A percentile compares a stretch with the other conserved stretches of the same genome.
Evolutionary conservation across 768 basidiomycete genomes (phyloP).

Genomic region (Boletus barrowsii): DNA sequence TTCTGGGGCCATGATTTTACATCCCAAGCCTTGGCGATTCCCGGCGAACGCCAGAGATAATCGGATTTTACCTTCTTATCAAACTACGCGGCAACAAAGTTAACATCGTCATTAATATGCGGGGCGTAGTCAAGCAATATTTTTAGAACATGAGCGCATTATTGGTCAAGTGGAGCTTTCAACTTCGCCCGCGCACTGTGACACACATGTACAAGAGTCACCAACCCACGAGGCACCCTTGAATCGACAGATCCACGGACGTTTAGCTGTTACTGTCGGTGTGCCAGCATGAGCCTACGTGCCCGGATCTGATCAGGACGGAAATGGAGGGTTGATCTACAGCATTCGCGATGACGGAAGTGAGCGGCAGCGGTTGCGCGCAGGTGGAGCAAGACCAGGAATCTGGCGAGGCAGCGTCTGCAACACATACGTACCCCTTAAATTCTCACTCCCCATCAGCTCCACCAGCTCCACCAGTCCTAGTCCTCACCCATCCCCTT

Average conservation of each 20-base stretch:
- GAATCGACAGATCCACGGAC: not conserved
- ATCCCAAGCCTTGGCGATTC: not conserved
- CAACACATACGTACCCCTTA: conserved; percentile 22
- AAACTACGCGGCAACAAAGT: not conserved
- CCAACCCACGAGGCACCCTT: not conserved
- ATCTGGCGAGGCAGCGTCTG: conserved; percentile 15
- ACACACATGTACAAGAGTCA: not conserved
- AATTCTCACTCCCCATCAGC: conserved; percentile 17
- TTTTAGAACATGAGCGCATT: not conserved
- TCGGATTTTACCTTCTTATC: not conserved
- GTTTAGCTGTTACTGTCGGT: not conserved
- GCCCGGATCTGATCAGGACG: not conserved
- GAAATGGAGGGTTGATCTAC: conserved; percentile 1
- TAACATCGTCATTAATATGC: too few relatives aligned
- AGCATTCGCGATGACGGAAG: conserved; percentile 4
- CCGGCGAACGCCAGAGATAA: not conserved
- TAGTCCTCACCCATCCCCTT: not conserved
- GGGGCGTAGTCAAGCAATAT: not conserved
- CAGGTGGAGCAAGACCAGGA: conserved; percentile 28
- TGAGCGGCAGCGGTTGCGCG: conserved; percentile 11
- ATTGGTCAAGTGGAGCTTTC: conserved; percentile 13
- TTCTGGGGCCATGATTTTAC: not conserved
- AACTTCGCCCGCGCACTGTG: not conserved
- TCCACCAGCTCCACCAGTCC: conserved; percentile 7
- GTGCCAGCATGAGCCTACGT: not conserved